Percentiles rank a stretch among this genome's conserved stretches.
phyloP scores from a whole-genome alignment of 208 protist genomes.

The Acanthamoeba lenticulata region DNA sequence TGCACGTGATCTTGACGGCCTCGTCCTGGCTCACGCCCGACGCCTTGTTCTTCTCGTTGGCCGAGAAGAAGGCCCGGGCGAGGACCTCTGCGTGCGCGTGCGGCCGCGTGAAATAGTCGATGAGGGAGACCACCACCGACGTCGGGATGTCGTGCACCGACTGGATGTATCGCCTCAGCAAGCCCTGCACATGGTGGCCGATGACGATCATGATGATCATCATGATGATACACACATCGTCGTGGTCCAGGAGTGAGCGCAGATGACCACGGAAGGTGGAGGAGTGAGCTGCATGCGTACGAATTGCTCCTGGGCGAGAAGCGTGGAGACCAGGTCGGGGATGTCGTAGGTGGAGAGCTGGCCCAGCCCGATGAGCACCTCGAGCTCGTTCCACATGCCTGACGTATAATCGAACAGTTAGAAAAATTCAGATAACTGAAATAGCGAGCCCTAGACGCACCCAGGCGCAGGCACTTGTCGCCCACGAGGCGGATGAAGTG shows the following conservation, averaged over 20 bases:
- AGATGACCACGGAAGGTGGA: not conserved
- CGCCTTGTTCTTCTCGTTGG: not conserved
- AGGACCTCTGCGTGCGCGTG: not conserved
- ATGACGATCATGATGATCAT: not conserved
- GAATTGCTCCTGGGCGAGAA: not conserved
- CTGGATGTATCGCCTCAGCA: not conserved
- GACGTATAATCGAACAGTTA: not conserved
- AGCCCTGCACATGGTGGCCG: not conserved
- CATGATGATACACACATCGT: not conserved
- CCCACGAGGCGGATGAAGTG: not conserved
- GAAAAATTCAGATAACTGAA: not conserved
- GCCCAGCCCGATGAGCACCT: not conserved
- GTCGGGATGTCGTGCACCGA: not conserved
- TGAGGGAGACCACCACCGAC: not conserved
- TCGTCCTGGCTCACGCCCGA: not conserved
- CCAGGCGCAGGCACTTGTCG: not conserved
- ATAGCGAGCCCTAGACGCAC: not conserved
- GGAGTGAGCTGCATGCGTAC: not conserved
- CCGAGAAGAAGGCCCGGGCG: not conserved
- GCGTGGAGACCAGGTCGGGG: not conserved
- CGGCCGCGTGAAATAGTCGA: slow-evolving; percentile 4
- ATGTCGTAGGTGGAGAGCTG: not conserved
- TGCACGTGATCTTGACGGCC: not conserved
- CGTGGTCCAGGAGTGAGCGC: not conserved
- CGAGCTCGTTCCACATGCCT: not conserved